Evolutionary conservation across 352 stramenopile genomes (phyloP).

Genomic region (Pythium grandisporangium): DNA sequence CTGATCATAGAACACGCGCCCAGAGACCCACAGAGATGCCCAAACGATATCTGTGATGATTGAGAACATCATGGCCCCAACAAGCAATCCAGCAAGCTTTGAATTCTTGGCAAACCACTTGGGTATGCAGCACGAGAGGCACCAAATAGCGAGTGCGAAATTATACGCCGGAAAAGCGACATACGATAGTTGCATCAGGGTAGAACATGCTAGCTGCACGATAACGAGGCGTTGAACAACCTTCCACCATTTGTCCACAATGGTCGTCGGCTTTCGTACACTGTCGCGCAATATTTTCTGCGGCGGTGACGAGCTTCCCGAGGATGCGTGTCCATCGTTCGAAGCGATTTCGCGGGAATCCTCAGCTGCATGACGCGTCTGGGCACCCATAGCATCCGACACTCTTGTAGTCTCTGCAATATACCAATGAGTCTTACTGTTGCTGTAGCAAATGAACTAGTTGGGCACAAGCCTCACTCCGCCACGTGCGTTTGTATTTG

Average conservation of each 20-base stretch:
- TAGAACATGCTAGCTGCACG: slow-evolving; percentile 38
- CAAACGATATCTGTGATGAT: slow-evolving; percentile 67
- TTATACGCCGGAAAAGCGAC: slow-evolving; percentile 78
- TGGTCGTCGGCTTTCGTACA: too few species aligned
- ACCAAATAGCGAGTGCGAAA: slow-evolving; percentile 66
- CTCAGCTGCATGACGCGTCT: too few species aligned
- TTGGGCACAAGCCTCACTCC: too few species aligned
- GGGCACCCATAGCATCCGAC: too few species aligned
- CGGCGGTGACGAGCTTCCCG: too few species aligned
- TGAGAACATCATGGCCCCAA: slow-evolving; percentile 37
- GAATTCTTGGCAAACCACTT: slow-evolving; percentile 38
- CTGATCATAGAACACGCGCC: slow-evolving; percentile 66
- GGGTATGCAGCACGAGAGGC: slow-evolving; percentile 39
- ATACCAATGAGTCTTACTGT: too few species aligned
- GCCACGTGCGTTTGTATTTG: too few species aligned
- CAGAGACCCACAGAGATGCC: slow-evolving; percentile 68
- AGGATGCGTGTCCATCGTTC: too few species aligned
- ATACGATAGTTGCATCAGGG: slow-evolving; percentile 77
- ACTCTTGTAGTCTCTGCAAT: too few species aligned
- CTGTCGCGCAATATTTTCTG: too few species aligned
- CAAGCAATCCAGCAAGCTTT: slow-evolving; percentile 35
- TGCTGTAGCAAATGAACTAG: too few species aligned
- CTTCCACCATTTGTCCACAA: slow-evolving; percentile 34
- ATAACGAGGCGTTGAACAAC: slow-evolving; percentile 23
- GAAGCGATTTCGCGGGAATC: too few species aligned